These are phyloP conservation scores for Laguncularia racemosa DNA, from an alignment of 345 rosid species.

Conservation along the genomic window DNA sequence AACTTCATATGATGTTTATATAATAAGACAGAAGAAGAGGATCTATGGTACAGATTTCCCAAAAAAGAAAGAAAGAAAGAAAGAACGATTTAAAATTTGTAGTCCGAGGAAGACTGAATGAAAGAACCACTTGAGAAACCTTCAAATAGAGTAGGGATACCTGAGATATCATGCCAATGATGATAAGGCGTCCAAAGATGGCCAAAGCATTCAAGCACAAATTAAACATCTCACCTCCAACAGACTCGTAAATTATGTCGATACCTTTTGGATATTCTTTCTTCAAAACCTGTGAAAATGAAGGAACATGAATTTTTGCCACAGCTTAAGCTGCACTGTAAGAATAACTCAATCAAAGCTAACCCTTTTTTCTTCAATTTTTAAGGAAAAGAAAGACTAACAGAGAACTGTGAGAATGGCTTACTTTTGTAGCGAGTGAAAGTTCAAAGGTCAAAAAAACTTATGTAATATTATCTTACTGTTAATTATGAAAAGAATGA, in stretches of 20 bases:
- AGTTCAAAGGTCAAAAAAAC: too few relatives aligned
- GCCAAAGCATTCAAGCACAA: constrained; percentile 83
- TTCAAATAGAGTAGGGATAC: constrained; percentile 22
- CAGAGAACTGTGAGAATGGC: too few relatives aligned
- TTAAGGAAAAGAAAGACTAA: too few relatives aligned
- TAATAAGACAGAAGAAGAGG: too few relatives aligned
- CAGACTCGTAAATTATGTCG: constrained; percentile 86
- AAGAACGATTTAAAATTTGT: too few relatives aligned
- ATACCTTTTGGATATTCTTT: constrained; percentile 81
- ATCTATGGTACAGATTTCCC: too few relatives aligned
- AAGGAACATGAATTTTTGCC: background rate
- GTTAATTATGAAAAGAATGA: too few relatives aligned
- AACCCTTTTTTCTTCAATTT: background rate
- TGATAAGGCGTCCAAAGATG: constrained; percentile 68
- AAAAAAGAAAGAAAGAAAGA: too few relatives aligned
- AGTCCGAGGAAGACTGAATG: background rate
- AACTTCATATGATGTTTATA: too few relatives aligned
- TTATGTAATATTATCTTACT: too few relatives aligned
- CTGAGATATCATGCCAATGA: constrained; percentile 99
- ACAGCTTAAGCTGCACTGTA: too few relatives aligned
- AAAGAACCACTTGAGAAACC: background rate
- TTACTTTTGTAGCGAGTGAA: too few relatives aligned
- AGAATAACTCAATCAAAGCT: background rate
- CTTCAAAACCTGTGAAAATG: constrained; percentile 53
- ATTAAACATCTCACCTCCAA: constrained; percentile 91